A percentile compares a stretch with the other conserved stretches of the same genome.
Evolutionary conservation across 495 filamentous ascomycete genomes (phyloP).

Genomic region (Glonium stellatum): DNA sequence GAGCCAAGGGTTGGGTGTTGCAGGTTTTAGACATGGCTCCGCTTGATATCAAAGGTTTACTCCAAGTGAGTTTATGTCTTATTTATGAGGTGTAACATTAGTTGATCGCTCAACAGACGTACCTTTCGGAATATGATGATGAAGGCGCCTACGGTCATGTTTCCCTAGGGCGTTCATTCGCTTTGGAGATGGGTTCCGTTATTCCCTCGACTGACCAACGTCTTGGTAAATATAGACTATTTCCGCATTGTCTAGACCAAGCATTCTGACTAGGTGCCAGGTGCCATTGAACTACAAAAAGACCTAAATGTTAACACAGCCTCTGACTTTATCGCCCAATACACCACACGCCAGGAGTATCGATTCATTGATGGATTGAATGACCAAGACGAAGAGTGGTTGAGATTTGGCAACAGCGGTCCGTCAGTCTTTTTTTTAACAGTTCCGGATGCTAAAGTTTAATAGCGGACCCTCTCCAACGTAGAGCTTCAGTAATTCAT

Average conservation of each 20-base stretch:
- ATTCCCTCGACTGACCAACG: conserved; percentile 86
- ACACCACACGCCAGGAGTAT: conserved; percentile 95
- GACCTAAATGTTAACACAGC: conserved; percentile 74
- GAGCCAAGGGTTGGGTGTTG: conserved; percentile 73
- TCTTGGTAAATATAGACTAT: conserved; percentile 45
- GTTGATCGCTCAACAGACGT: conserved; percentile 50
- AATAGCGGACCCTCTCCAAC: background rate
- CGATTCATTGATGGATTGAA: conserved; percentile 65
- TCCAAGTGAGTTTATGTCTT: conserved; percentile 32
- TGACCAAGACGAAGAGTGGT: conserved; percentile 56
- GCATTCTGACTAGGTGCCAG: conserved; percentile 21
- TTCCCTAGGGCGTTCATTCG: conserved; percentile 90
- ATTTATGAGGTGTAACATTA: conserved; percentile 37
- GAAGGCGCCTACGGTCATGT: conserved; percentile 81
- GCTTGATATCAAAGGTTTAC: conserved; percentile 85
- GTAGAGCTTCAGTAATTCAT: conserved; percentile 15
- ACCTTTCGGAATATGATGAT: conserved; percentile 87
- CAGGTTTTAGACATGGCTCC: conserved; percentile 76
- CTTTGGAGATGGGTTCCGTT: conserved; percentile 79
- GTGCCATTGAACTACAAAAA: conserved; percentile 63
- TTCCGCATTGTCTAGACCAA: background rate
- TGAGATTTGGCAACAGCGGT: conserved; percentile 43
- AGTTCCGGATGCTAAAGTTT: conserved; percentile 1
- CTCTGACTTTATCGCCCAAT: conserved; percentile 92
- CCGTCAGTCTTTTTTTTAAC: conserved; percentile 16